Evolutionary conservation across 495 filamentous ascomycete genomes (phyloP).

Genomic region (Penicillium malachiteum): DNA sequence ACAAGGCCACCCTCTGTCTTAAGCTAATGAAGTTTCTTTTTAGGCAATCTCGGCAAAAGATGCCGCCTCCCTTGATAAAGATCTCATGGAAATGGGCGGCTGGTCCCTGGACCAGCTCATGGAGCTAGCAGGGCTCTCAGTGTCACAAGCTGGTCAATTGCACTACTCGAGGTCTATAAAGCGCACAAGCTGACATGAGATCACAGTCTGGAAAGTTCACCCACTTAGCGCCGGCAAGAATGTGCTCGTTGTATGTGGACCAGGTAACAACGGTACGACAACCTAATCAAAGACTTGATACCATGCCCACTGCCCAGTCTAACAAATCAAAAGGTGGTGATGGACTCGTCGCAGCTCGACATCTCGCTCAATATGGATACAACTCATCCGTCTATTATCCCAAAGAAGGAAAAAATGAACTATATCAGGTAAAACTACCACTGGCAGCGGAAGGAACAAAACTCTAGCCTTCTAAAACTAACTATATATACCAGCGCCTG

Average conservation of each 20-base stretch:
- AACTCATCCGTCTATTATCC: slow-evolving; percentile 89
- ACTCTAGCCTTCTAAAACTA: background rate
- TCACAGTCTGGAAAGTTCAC: slow-evolving; percentile 54
- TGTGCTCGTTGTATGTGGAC: slow-evolving; percentile 86
- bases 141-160: slow-evolving; percentile 78
- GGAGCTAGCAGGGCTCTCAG: slow-evolving; percentile 91
- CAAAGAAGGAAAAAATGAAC: slow-evolving; percentile 82
- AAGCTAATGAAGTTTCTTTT: background rate
- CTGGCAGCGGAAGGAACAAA: background rate
- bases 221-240: slow-evolving; percentile 69
- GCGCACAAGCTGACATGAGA: too few species aligned
- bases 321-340: slow-evolving; percentile 67
- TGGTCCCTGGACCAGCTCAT: slow-evolving; percentile 97
- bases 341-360: slow-evolving; percentile 90
- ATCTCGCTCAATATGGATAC: slow-evolving; percentile 94
- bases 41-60: slow-evolving; percentile 86
- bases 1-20: background rate
- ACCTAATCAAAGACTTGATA: background rate
- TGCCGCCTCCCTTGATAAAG: slow-evolving; percentile 83
- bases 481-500: slow-evolving; percentile 60
- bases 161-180: background rate
- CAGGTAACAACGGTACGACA: slow-evolving; percentile 84
- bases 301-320: slow-evolving; percentile 3
- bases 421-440: slow-evolving; percentile 64
- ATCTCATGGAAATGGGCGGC: slow-evolving; percentile 89